Percentiles rank a stretch among this genome's conserved stretches.
Evolutionary conservation across 257 asterid genomes (phyloP).

Genomic region (Salvia miltiorrhiza): DNA sequence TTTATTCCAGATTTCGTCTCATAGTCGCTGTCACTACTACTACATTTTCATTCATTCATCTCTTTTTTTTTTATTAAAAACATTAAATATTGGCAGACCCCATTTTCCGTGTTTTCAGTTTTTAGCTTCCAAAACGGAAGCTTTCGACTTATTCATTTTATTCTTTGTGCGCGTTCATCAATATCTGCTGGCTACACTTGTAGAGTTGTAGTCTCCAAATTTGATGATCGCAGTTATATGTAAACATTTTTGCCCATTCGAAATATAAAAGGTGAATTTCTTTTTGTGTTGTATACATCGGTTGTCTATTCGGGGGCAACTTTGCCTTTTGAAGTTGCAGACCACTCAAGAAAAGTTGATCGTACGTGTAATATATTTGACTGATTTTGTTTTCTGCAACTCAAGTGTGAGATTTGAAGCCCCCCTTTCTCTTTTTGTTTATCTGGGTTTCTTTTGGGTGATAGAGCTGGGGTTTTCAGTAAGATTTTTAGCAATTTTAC

Average conservation of each 20-base stretch:
- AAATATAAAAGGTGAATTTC: not conserved
- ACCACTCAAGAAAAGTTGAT: slow-evolving; percentile 15
- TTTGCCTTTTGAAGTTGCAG: not conserved
- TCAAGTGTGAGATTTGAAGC: slow-evolving; percentile 17
- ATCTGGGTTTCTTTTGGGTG: slow-evolving; percentile 15
- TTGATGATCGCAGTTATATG: slow-evolving; percentile 11
- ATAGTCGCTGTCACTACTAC: slow-evolving; percentile 27
- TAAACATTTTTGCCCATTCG: not conserved
- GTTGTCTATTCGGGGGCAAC: slow-evolving; percentile 10
- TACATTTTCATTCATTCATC: not conserved
- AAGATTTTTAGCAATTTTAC: not conserved
- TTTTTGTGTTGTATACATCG: slow-evolving; percentile 1
- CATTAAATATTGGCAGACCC: slow-evolving; percentile 27
- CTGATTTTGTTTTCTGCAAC: slow-evolving; percentile 1
- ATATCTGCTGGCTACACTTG: slow-evolving; percentile 17
- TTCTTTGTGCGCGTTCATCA: slow-evolving; percentile 7
- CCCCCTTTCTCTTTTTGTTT: slow-evolving; percentile 15
- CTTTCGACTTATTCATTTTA: not conserved
- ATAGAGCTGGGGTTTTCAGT: slow-evolving; percentile 9
- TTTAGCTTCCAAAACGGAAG: slow-evolving; percentile 8
- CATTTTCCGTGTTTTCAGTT: slow-evolving; percentile 46
- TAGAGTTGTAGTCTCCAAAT: slow-evolving; percentile 8
- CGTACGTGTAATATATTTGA: slow-evolving; percentile 10
- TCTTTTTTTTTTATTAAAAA: not conserved
- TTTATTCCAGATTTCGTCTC: slow-evolving; percentile 16